These are phyloP conservation scores for Lophiostoma macrostomum DNA, from an alignment of 495 filamentous ascomycete species.

Conservation along the genomic window DNA sequence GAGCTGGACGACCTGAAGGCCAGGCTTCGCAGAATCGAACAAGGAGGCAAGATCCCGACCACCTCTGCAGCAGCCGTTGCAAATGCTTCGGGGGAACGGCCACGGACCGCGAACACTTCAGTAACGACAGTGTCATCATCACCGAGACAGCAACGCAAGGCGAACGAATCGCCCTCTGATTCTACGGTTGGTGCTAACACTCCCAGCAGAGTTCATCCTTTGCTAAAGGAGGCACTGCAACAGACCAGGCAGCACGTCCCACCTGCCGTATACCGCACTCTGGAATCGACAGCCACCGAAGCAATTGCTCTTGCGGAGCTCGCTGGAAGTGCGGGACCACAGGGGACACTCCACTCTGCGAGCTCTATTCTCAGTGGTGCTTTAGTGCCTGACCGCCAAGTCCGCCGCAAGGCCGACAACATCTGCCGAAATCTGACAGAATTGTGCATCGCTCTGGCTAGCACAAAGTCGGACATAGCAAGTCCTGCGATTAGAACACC, in stretches of 20 bases:
- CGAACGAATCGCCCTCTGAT: conserved; percentile 46
- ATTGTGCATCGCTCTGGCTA: conserved; percentile 80
- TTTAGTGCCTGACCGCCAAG: conserved; percentile 70
- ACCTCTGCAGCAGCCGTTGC: conserved; percentile 77
- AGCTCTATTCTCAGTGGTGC: conserved; percentile 58
- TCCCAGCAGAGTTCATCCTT: conserved; percentile 61
- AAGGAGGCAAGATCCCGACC: conserved; percentile 80
- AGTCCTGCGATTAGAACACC: conserved; percentile 25
- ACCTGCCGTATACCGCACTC: conserved; percentile 69
- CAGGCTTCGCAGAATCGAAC: conserved; percentile 84
- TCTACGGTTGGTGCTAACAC: conserved; percentile 34
- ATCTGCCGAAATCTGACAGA: conserved; percentile 92
- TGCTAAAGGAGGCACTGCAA: conserved; percentile 73
- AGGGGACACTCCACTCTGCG: conserved; percentile 62
- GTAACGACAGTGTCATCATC: conserved; percentile 87
- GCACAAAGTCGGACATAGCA: conserved; percentile 44
- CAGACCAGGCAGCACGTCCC: conserved; percentile 68
- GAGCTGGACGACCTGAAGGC: conserved; percentile 95
- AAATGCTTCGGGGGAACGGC: conserved; percentile 71
- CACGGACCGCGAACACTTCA: conserved; percentile 89
- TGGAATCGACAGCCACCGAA: conserved; percentile 79
- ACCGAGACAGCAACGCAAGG: conserved; percentile 62
- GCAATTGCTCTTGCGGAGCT: conserved; percentile 71
- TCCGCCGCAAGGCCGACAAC: conserved; percentile 86
- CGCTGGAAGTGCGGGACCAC: conserved; percentile 58